A percentile compares a stretch with the other conserved stretches of the same genome.
Evolutionary conservation across 306 rosid species (phyloP).

Genomic region (Acmispon strigosus): DNA sequence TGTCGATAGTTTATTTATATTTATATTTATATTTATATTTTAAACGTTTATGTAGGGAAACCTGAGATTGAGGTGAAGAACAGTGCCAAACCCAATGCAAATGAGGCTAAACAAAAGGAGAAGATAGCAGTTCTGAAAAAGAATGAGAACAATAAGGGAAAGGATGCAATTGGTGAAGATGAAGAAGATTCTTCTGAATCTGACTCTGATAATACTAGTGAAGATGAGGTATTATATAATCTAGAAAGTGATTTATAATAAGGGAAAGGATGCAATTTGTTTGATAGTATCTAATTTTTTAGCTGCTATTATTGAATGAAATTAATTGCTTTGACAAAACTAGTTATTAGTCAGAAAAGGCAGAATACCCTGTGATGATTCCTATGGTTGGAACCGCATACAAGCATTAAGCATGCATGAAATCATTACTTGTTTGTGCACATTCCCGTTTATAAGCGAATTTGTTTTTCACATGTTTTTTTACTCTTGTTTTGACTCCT

Average conservation of each 20-base stretch:
- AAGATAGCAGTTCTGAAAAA: slow-evolving; percentile 31
- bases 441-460: not conserved
- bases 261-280: not conserved
- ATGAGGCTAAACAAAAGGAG: slow-evolving; percentile 24
- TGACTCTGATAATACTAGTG: slow-evolving; percentile 37
- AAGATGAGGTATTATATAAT: slow-evolving; percentile 14
- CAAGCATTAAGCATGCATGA: not conserved
- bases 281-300: not conserved
- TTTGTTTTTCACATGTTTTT: not conserved
- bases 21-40: no score
- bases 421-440: not conserved
- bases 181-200: slow-evolving; percentile 25
- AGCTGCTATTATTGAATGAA: not conserved
- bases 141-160: slow-evolving; percentile 19
- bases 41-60: slow-evolving; percentile 18
- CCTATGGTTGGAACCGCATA: not conserved
- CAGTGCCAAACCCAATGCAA: slow-evolving; percentile 13
- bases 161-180: slow-evolving; percentile 11
- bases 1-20: not conserved
- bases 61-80: slow-evolving; percentile 14
- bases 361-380: not conserved
- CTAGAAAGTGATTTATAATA: slow-evolving; percentile 3
- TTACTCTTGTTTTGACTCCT: not conserved
- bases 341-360: not conserved
- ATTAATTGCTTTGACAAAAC: not conserved